Percentiles rank a stretch among this genome's conserved stretches.
Evolutionary conservation across 1,284 basidiomycete genomes (phyloP).

Genomic region (Ganoderma resinaceum): DNA sequence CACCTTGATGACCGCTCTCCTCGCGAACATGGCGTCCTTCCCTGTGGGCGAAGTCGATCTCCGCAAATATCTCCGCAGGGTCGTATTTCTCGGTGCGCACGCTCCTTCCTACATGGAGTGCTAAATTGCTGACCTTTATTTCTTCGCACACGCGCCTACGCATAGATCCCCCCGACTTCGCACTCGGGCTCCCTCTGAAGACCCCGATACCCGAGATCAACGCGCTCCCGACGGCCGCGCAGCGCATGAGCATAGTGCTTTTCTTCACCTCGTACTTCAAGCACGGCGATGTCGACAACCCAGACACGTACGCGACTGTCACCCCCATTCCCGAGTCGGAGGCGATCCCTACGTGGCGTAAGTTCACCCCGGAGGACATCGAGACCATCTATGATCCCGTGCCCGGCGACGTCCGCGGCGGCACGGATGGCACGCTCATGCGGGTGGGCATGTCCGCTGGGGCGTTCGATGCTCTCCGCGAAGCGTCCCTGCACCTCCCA

Average conservation of each 20-base stretch:
- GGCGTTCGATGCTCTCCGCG: background rate
- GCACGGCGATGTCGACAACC: background rate
- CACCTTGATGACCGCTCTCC: constrained; percentile 23
- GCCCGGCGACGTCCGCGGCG: background rate
- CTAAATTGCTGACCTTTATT: background rate
- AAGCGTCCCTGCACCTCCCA: background rate
- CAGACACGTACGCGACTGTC: background rate
- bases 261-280: constrained; percentile 12
- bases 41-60: constrained; percentile 21
- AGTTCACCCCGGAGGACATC: background rate
- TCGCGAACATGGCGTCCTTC: constrained; percentile 33
- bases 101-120: background rate
- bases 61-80: constrained; percentile 32
- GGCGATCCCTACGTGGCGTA: constrained; percentile 9
- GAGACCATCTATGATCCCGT: background rate
- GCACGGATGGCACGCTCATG: background rate
- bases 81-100: constrained; percentile 34
- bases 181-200: constrained; percentile 7
- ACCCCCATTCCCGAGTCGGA: background rate
- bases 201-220: background rate
- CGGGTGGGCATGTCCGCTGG: background rate
- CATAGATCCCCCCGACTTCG: constrained; percentile 1
- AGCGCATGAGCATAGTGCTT: background rate
- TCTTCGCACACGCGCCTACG: background rate
- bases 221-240: background rate